These are phyloP conservation scores for Scenedesmus sp. DNA, from an alignment of 163 green algal genomes.

Conservation along the genomic window DNA sequence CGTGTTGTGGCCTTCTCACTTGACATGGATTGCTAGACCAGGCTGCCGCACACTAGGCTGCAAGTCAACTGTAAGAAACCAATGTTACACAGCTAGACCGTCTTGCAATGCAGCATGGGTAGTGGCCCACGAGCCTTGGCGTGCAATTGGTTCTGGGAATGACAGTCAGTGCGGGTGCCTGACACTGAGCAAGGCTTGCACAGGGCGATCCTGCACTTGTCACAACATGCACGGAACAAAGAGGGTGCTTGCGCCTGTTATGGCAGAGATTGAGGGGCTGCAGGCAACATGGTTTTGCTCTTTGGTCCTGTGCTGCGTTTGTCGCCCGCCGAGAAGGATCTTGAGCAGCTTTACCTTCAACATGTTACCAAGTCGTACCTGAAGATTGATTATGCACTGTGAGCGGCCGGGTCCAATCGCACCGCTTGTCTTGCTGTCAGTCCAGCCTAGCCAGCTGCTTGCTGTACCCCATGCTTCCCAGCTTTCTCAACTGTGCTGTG, in stretches of 20 bases:
- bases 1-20: constrained; percentile 14
- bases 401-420: not conserved
- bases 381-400: not conserved
- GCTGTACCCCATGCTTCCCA: not conserved
- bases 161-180: not conserved
- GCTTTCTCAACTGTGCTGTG: not conserved
- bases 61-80: not conserved
- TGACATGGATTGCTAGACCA: not conserved
- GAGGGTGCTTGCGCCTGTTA: not conserved
- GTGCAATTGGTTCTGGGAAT: not conserved
- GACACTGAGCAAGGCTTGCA: not conserved
- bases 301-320: not conserved
- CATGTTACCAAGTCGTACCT: not conserved
- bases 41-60: not conserved
- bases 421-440: not conserved
- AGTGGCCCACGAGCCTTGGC: not conserved
- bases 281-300: not conserved
- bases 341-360: not conserved
- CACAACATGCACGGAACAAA: not conserved
- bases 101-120: not conserved
- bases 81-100: not conserved
- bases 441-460: not conserved
- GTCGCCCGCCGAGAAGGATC: not conserved
- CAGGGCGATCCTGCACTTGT: not conserved
- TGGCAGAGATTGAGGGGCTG: not conserved